Evolutionary conservation across 345 rosid species (phyloP).

Genomic region (Orychophragmus violaceus): DNA sequence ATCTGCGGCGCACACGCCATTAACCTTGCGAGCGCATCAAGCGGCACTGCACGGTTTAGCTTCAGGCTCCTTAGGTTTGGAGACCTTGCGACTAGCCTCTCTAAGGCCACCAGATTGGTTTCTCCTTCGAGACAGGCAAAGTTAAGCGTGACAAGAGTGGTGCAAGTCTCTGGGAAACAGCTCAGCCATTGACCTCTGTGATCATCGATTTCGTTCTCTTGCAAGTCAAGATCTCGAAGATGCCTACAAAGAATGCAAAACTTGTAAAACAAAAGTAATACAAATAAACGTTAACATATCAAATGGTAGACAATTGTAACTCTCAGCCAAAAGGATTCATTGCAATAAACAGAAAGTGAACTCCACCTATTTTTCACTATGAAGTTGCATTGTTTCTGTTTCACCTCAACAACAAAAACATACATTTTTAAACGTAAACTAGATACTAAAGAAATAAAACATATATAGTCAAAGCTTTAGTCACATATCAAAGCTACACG

Average conservation of each 20-base stretch:
- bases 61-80: constrained; percentile 81
- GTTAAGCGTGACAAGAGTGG: constrained; percentile 74
- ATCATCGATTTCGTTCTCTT: constrained; percentile 95
- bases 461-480: neutral
- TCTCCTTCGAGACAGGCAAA: constrained; percentile 95
- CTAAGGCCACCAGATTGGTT: constrained; percentile 63
- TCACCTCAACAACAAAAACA: neutral
- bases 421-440: no score
- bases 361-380: neutral
- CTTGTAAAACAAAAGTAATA: neutral
- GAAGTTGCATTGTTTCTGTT: neutral
- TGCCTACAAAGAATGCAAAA: constrained; percentile 35
- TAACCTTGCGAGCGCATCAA: constrained; percentile 60
- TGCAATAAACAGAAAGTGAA: neutral
- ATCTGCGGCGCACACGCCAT: constrained; percentile 64
- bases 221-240: constrained; percentile 90
- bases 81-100: constrained; percentile 88
- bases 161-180: constrained; percentile 76
- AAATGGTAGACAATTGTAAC: no score
- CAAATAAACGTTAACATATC: neutral
- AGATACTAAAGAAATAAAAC: neutral
- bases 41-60: constrained; percentile 72
- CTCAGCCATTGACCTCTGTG: constrained; percentile 93
- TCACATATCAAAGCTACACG: neutral
- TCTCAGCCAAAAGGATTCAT: neutral